A percentile compares a stretch with the other conserved stretches of the same genome.
Evolutionary conservation across 345 rosid genomes (phyloP).

Genomic region (Microthlaspi erraticum): DNA sequence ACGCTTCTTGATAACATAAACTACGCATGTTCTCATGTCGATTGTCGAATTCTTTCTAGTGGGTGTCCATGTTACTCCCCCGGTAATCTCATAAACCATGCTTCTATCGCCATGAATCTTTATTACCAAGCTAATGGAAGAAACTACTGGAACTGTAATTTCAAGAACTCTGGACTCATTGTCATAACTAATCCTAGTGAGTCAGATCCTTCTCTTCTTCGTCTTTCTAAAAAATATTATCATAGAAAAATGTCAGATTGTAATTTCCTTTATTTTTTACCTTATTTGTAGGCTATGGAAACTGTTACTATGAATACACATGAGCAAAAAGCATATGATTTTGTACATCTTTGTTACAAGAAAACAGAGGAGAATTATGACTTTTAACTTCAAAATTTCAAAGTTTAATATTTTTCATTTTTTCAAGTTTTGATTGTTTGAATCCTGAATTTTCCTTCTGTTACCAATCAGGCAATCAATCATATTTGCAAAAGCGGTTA

Average conservation of each 20-base stretch:
- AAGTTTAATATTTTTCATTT: not conserved
- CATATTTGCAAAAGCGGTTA: not conserved
- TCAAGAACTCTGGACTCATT: slow-evolving; percentile 62
- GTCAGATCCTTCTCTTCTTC: slow-evolving; percentile 8
- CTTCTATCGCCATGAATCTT: slow-evolving; percentile 76
- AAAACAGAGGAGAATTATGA: slow-evolving; percentile 5
- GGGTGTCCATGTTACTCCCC: slow-evolving; percentile 64
- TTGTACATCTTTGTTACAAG: not conserved
- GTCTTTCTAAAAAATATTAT: not conserved
- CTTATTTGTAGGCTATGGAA: slow-evolving; percentile 54
- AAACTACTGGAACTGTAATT: slow-evolving; percentile 71
- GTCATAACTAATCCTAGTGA: slow-evolving; percentile 68
- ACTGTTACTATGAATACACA: slow-evolving; percentile 53
- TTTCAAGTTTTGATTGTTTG: slow-evolving; percentile 10
- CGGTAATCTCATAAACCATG: slow-evolving; percentile 58
- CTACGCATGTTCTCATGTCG: slow-evolving; percentile 64
- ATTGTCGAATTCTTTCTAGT: slow-evolving; percentile 54
- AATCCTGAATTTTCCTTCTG: not conserved
- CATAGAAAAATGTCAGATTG: not conserved
- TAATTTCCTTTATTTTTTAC: not conserved
- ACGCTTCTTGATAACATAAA: slow-evolving; percentile 56
- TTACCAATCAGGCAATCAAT: not conserved
- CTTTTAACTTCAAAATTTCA: not conserved
- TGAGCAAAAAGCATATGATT: not conserved
- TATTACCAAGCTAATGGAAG: slow-evolving; percentile 70